Percentiles rank a stretch among this genome's conserved stretches.
Conservation (phyloP, 768 basidiomycete genomes). For the Epithele typhae region DNA sequence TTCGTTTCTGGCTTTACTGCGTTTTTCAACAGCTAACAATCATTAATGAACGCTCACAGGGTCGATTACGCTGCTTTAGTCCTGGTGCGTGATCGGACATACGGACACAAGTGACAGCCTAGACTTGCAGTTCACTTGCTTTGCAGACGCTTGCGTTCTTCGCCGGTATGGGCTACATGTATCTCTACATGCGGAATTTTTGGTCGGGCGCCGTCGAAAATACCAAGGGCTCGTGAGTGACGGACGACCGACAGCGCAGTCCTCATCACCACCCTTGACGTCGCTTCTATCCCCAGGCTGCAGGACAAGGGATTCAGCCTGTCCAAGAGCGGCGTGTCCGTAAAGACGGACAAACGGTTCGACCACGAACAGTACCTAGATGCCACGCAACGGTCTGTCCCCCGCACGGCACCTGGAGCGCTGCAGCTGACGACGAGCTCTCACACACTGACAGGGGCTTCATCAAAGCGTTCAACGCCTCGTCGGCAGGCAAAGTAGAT, state of each 20-base stretch:
- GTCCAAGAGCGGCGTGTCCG: conserved; percentile 55
- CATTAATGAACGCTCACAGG: conserved; percentile 30
- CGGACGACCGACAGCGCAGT: no score
- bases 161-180: not conserved
- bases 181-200: conserved; percentile 15
- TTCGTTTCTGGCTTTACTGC: no score
- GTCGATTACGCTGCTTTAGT: conserved; percentile 39
- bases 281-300: conserved; percentile 35
- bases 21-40: no score
- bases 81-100: conserved; percentile 27
- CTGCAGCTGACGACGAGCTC: not conserved
- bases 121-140: not conserved
- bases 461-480: conserved; percentile 41
- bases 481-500: conserved; percentile 7
- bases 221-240: conserved; percentile 54
- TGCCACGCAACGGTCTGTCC: conserved; percentile 61
- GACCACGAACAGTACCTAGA: conserved; percentile 65
- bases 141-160: conserved; percentile 1
- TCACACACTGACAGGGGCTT: conserved; percentile 37
- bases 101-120: no score
- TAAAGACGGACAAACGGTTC: conserved; percentile 59
- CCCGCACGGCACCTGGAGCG: not conserved
- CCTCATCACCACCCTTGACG: no score
- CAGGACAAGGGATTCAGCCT: conserved; percentile 54
- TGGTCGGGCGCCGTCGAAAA: conserved; percentile 41